phyloP scores from a whole-genome alignment of 768 basidiomycete species.

The Serendipita sp. region DNA sequence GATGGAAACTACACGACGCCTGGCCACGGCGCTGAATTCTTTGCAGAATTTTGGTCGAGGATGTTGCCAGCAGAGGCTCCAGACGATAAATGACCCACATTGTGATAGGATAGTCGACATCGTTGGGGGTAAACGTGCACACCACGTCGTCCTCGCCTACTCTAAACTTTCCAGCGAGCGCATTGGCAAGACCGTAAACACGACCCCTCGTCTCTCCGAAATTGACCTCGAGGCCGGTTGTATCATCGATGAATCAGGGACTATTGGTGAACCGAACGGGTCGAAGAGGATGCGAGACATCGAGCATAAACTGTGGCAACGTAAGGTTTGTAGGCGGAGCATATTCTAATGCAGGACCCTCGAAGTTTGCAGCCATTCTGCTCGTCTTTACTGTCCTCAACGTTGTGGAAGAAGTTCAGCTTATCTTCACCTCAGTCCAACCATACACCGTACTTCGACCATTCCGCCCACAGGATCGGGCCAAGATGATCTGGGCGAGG shows the following conservation, averaged over 20 bases:
- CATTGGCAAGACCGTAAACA: slow-evolving; percentile 12
- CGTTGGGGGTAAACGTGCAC: slow-evolving; percentile 8
- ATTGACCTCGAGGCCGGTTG: not conserved
- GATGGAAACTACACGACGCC: too few relatives aligned
- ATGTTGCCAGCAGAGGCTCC: too few relatives aligned
- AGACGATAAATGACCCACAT: slow-evolving; percentile 14
- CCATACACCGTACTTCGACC: too few relatives aligned
- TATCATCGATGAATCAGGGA: slow-evolving; percentile 4
- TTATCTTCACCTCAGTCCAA: too few relatives aligned
- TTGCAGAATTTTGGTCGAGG: too few relatives aligned
- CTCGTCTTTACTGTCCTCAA: not conserved
- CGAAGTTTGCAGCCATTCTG: not conserved
- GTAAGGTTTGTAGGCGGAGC: slow-evolving; percentile 9
- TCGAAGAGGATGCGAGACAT: slow-evolving; percentile 12
- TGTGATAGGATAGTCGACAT: not conserved
- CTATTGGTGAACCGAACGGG: slow-evolving; percentile 5
- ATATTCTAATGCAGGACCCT: not conserved
- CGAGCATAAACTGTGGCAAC: slow-evolving; percentile 15
- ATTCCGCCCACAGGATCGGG: too few relatives aligned
- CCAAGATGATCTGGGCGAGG: too few relatives aligned
- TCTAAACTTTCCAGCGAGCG: not conserved
- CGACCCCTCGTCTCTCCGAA: slow-evolving; percentile 8
- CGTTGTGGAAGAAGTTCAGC: too few relatives aligned
- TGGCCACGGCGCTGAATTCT: too few relatives aligned
- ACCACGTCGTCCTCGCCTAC: slow-evolving; percentile 11